A percentile compares a stretch with the other conserved stretches of the same genome.
Evolutionary conservation across 805 yeast species (phyloP).

Genomic region (Diddensiella transvaalensis): DNA sequence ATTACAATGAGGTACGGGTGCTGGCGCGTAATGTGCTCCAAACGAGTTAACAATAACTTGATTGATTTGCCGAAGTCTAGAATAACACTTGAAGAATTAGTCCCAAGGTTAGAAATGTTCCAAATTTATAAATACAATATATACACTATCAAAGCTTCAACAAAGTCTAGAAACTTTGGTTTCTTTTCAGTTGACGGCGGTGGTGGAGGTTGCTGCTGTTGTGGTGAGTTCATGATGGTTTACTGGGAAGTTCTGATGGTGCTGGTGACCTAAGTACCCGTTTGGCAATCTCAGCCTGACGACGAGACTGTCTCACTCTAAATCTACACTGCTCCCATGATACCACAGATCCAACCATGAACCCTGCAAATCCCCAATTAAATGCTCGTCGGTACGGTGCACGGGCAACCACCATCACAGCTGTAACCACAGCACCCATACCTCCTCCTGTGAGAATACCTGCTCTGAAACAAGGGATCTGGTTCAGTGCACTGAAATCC

Average conservation of each 20-base stretch:
- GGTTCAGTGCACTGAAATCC: constrained; percentile 32
- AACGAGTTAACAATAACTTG: neutral
- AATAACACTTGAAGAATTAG: neutral
- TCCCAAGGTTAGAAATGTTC: too few relatives aligned
- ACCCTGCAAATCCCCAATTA: constrained; percentile 82
- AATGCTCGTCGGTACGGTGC: constrained; percentile 45
- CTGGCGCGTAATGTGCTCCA: constrained; percentile 1
- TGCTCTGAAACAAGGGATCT: constrained; percentile 37
- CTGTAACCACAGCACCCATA: constrained; percentile 30
- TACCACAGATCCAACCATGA: constrained; percentile 70
- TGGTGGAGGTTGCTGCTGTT: too few relatives aligned
- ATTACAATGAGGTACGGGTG: neutral
- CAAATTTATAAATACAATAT: neutral
- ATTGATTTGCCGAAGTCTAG: neutral
- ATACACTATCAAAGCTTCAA: neutral
- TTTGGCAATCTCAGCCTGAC: constrained; percentile 67
- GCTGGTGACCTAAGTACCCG: neutral
- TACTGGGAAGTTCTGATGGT: neutral
- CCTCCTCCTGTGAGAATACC: constrained; percentile 37
- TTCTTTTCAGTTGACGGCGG: neutral
- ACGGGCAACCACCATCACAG: constrained; percentile 28
- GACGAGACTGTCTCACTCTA: constrained; percentile 60
- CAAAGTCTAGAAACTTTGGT: neutral
- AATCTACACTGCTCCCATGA: constrained; percentile 94
- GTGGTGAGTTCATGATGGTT: neutral